Evolutionary conservation across 1,284 basidiomycete species (phyloP).

Genomic region (Naganishia sp.): DNA sequence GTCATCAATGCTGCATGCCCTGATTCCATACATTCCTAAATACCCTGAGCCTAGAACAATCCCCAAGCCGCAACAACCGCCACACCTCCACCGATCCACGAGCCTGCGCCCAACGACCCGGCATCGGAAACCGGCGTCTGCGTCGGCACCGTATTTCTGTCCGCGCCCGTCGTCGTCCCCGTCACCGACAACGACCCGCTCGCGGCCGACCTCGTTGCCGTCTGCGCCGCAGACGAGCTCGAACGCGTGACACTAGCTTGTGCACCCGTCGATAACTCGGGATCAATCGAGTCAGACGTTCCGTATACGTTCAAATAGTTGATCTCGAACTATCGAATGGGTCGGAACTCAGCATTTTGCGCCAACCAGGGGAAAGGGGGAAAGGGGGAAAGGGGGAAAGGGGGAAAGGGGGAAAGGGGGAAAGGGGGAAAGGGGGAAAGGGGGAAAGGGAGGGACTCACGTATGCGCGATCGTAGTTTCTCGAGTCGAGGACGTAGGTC

Average conservation of each 20-base stretch:
- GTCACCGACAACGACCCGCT: not conserved
- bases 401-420: no score
- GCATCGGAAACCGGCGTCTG: not conserved
- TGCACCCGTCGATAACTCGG: conserved; percentile 12
- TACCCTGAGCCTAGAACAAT: not conserved
- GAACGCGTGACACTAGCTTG: not conserved
- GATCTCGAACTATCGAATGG: conserved; percentile 29
- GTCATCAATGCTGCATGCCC: no score
- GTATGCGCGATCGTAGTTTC: conserved; percentile 29
- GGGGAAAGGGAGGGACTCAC: conserved; percentile 11
- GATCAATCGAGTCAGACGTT: conserved; percentile 29
- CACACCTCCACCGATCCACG: not conserved
- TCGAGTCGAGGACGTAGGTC: conserved; percentile 67
- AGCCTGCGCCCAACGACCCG: not conserved
- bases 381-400: not conserved
- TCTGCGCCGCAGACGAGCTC: not conserved
- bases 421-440: not conserved
- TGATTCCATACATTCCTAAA: not conserved
- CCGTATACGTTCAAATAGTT: conserved; percentile 34
- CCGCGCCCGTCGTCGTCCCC: not conserved
- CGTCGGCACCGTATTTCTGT: conserved; percentile 1
- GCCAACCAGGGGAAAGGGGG: not conserved
- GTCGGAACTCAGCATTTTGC: no score
- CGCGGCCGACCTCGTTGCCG: conserved; percentile 2
- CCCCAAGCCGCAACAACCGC: not conserved